Conservation (phyloP, 352 stramenopile genomes). For the Phytopythium helicoides region DNA sequence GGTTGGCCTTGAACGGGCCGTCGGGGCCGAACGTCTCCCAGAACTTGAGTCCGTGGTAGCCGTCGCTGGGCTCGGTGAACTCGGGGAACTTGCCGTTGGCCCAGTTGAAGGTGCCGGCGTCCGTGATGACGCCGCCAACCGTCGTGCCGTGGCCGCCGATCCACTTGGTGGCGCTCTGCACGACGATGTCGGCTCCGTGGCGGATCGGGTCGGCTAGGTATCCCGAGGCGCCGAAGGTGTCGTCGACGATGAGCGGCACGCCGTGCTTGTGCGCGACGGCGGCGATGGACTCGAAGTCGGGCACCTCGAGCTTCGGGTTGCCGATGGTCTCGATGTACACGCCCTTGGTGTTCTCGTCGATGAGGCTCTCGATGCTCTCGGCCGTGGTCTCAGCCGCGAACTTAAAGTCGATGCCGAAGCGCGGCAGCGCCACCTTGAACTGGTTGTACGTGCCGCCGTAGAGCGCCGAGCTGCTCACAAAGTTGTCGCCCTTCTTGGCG, state of each 20-base stretch:
- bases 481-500: conserved; percentile 4
- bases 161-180: conserved; percentile 3
- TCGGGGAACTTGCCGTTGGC: conserved; percentile 4
- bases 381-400: conserved; percentile 3
- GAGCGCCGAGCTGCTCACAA: conserved; percentile 2
- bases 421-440: conserved; percentile 4
- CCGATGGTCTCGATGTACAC: conserved; percentile 1
- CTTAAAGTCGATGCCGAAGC: conserved; percentile 4
- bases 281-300: conserved; percentile 1
- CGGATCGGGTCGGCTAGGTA: conserved; percentile 2
- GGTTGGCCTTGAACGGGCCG: conserved; percentile 2
- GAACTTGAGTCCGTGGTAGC: conserved; percentile 4
- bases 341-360: neutral
- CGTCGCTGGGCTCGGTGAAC: conserved; percentile 2
- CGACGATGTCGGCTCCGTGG: conserved; percentile 1
- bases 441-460: conserved; percentile 4
- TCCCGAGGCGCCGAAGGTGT: conserved; percentile 1
- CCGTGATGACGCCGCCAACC: conserved; percentile 1
- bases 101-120: conserved; percentile 4
- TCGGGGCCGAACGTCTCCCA: conserved; percentile 2
- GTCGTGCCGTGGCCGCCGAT: conserved; percentile 3
- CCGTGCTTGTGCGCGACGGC: conserved; percentile 2
- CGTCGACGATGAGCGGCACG: conserved; percentile 3
- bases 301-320: conserved; percentile 3
- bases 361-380: neutral